Base-by-base conservation (phyloP, 2,329 filamentous ascomycete species). In the Microdochium bolleyi region DNA sequence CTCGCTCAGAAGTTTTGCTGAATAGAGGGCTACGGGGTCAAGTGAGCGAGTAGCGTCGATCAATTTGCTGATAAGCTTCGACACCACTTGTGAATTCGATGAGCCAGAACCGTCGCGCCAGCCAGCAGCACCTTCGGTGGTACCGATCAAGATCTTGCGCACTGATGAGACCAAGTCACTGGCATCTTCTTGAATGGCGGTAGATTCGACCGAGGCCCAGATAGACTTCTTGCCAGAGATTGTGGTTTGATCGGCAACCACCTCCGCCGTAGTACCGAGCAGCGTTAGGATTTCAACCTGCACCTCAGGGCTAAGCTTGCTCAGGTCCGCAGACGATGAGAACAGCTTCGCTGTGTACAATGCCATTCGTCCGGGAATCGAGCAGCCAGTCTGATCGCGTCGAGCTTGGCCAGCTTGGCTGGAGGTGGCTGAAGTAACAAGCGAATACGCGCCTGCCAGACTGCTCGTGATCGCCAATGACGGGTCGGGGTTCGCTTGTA, bases 401-500 rank as follows among this genome's bases (percentile, higher is more conserved):
- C 66, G 56, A 24, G 68, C 48, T 60, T 61, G 53, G 53, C 2
- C 49, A 19, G 38, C 53, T n/a, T 49, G 14, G n/a, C 57, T 55
- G 48, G 54, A 58, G 24, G 62, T 52, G 0, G 64, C 52, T 3
- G 61, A 57, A 11, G 71, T 64, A 0, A 87, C 74, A 2, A 96
- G 70, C 57, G 87, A 84, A 5, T 88, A 79, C 1, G 82, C 82
- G 3, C 89, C 89, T 0, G 82, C 83, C 7, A 96, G 73, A 24
- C 77, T 78, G 62, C 84, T 92, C 2, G 86, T 89, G 3, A 96
- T 80, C 0, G 89, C 82, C 2, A 95, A 69, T 0, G 89, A 84
- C 4, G 80, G 73, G 55, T 82, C 80, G 2, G 84, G 78, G 1
- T 71, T 60, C 1, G 69, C 63, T 27, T 74, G 65, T 5, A 88